Percentiles rank a stretch among this genome's conserved stretches.
Evolutionary conservation across 2,329 filamentous ascomycete species (phyloP).

Genomic region (Volutella citrinella): DNA sequence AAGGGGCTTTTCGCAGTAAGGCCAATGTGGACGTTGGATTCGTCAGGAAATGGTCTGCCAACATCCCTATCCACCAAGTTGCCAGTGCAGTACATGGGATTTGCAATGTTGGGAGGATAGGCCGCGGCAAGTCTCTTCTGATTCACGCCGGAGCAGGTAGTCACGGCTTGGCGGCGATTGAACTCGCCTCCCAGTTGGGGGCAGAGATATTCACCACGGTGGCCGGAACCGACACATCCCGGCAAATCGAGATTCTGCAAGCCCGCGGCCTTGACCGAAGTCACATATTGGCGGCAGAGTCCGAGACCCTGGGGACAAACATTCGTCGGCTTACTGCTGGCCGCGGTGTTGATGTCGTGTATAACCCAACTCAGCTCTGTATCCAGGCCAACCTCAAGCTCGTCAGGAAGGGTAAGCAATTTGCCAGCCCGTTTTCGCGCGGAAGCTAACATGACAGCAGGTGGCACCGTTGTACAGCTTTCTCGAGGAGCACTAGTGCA

Average conservation of each 20-base stretch:
- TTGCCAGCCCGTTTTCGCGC: too few species aligned
- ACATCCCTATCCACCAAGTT: constrained; percentile 36
- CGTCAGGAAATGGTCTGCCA: constrained; percentile 26
- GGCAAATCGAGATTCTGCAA: constrained; percentile 37
- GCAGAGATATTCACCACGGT: constrained; percentile 43
- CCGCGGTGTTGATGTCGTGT: constrained; percentile 40
- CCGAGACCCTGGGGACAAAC: constrained; percentile 30
- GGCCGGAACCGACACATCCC: constrained; percentile 18
- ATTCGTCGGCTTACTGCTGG: constrained; percentile 31
- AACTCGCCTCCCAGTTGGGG: constrained; percentile 35
- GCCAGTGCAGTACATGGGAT: constrained; percentile 44
- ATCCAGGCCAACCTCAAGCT: constrained; percentile 31
- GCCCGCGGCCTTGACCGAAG: constrained; percentile 30
- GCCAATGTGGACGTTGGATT: constrained; percentile 34
- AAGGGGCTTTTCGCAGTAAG: constrained; percentile 34
- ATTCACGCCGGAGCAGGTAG: constrained; percentile 43
- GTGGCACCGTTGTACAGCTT: constrained; percentile 33
- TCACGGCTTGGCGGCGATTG: constrained; percentile 42
- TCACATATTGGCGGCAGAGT: constrained; percentile 37
- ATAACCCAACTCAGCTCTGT: constrained; percentile 41
- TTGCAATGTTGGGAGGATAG: constrained; percentile 26
- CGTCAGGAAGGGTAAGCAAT: constrained; percentile 33
- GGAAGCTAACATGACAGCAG: too few species aligned
- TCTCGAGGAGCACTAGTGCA: constrained; percentile 19
- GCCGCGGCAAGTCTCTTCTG: constrained; percentile 33